Percentiles rank a stretch among this genome's conserved stretches.
Conservation (phyloP, 306 rosid genomes). For the Glycine latifolia region DNA sequence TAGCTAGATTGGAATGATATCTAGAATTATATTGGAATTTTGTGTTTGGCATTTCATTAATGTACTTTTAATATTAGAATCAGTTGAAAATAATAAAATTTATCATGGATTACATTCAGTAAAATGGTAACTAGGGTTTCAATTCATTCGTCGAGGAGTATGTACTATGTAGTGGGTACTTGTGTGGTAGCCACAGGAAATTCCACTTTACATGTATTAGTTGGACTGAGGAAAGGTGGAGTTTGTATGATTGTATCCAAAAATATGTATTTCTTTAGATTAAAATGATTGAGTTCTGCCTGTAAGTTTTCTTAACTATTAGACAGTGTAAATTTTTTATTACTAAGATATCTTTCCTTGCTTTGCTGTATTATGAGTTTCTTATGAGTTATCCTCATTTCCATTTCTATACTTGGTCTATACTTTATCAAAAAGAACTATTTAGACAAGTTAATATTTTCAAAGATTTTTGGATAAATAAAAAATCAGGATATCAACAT, state of each 20-base stretch:
- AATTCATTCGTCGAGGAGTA: neutral
- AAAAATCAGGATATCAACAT: neutral
- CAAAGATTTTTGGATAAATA: neutral
- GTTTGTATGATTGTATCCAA: neutral
- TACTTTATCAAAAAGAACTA: neutral
- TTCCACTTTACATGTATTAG: neutral
- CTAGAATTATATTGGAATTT: neutral
- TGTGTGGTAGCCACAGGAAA: neutral
- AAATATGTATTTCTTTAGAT: neutral
- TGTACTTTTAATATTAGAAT: neutral
- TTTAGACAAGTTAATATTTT: neutral
- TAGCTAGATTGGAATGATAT: neutral
- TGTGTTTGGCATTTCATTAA: neutral
- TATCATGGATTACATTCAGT: neutral
- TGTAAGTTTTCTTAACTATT: neutral
- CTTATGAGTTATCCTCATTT: neutral
- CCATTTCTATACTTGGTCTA: neutral
- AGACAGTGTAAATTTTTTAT: neutral
- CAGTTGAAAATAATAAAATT: neutral
- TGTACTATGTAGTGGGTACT: neutral
- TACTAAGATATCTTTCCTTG: conserved; percentile 15
- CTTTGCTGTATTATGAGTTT: neutral
- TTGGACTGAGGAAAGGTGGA: neutral
- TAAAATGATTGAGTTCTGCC: neutral
- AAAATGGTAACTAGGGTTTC: neutral